A percentile compares a stretch with the other conserved stretches of the same genome.
phyloP scores from a whole-genome alignment of 495 filamentous ascomycete species.

The Trichoderma gamsii region DNA sequence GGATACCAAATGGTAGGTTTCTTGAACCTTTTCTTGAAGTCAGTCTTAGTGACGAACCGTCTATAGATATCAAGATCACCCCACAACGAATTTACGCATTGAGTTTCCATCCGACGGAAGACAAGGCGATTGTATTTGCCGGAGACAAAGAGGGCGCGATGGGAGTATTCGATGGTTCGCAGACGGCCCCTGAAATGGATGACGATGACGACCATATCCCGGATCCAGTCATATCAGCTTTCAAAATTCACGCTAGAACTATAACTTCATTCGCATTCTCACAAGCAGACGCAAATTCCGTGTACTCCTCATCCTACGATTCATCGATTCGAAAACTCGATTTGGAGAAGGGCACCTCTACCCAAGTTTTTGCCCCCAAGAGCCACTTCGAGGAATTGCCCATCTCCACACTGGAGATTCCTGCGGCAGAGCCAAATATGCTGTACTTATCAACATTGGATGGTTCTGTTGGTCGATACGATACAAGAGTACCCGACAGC shows the following conservation, averaged over 20 bases:
- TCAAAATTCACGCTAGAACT: constrained; percentile 85
- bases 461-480: constrained; percentile 71
- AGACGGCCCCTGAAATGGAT: constrained; percentile 47
- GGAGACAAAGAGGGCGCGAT: constrained; percentile 92
- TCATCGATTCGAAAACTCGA: constrained; percentile 86
- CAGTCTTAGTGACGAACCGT: too few species aligned
- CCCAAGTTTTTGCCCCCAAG: constrained; percentile 70
- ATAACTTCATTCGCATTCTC: constrained; percentile 78
- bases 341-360: constrained; percentile 67
- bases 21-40: too few species aligned
- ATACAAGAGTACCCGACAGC: constrained; percentile 55
- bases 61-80: constrained; percentile 79
- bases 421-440: constrained; percentile 59
- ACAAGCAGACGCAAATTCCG: constrained; percentile 58
- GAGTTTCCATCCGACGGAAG: constrained; percentile 77
- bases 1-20: constrained; percentile 72
- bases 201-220: constrained; percentile 56
- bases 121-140: constrained; percentile 88
- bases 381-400: constrained; percentile 64
- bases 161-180: constrained; percentile 87
- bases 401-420: constrained; percentile 76
- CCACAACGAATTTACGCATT: constrained; percentile 85
- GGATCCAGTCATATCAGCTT: constrained; percentile 72
- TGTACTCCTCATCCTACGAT: constrained; percentile 91
- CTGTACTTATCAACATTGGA: constrained; percentile 84